phyloP scores from a whole-genome alignment of 768 basidiomycete genomes.

The Harrya chromipes region DNA sequence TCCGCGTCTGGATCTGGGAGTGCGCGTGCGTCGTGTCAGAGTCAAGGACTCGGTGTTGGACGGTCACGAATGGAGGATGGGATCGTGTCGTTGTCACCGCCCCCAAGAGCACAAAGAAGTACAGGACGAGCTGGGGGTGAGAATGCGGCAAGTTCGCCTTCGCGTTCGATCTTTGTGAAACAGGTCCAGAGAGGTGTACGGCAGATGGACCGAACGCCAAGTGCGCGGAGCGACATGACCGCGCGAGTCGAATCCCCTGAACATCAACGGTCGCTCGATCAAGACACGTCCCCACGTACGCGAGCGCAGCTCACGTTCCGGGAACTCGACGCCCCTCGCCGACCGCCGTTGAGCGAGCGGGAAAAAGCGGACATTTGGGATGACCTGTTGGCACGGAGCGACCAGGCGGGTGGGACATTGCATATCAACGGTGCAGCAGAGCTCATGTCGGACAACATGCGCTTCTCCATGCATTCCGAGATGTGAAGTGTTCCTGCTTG shows the following conservation, averaged over 20 bases:
- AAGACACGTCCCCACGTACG: slow-evolving; percentile 7
- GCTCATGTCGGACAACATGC: slow-evolving; percentile 43
- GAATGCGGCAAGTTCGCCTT: slow-evolving; percentile 6
- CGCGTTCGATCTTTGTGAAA: slow-evolving; percentile 6
- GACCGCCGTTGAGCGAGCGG: slow-evolving; percentile 50
- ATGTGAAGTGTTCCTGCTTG: background rate
- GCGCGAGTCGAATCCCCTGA: slow-evolving; percentile 16
- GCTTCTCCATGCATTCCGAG: slow-evolving; percentile 35
- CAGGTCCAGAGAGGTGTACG: slow-evolving; percentile 3
- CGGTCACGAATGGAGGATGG: slow-evolving; percentile 18
- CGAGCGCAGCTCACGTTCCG: slow-evolving; percentile 46
- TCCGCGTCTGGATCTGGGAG: slow-evolving; percentile 27
- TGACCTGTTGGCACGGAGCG: slow-evolving; percentile 62
- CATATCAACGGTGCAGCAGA: slow-evolving; percentile 42
- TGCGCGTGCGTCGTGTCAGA: slow-evolving; percentile 41
- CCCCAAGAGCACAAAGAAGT: slow-evolving; percentile 20
- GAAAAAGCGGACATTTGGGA: slow-evolving; percentile 76
- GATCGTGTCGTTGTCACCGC: slow-evolving; percentile 26
- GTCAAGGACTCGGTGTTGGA: slow-evolving; percentile 1
- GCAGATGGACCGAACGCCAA: slow-evolving; percentile 21
- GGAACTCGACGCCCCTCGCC: slow-evolving; percentile 37
- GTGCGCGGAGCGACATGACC: slow-evolving; percentile 32
- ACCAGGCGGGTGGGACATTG: slow-evolving; percentile 69
- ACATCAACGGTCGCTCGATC: slow-evolving; percentile 5
- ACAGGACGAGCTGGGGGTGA: slow-evolving; percentile 11